Evolutionary conservation across 176 grass and related monocot species (phyloP).

Genomic region (Hsuehochloa calcarea): DNA sequence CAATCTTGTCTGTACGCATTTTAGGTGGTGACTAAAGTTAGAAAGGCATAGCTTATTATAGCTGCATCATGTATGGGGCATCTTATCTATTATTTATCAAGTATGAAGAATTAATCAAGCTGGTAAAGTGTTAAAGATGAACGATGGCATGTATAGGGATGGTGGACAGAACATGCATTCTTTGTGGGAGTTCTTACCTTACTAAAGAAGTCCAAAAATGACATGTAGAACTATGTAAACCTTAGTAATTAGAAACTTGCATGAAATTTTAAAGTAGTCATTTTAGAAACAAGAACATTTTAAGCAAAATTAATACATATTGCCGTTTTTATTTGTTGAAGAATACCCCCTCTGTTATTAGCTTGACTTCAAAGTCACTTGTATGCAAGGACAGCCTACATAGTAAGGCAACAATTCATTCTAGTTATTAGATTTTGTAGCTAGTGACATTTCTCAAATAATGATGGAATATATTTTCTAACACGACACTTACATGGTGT

Average conservation of each 20-base stretch:
- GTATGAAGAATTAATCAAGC: background rate
- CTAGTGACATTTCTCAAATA: slow-evolving; percentile 28
- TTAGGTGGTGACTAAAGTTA: background rate
- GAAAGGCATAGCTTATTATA: background rate
- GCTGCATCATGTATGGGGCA: background rate
- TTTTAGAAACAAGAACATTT: background rate
- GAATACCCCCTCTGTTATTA: background rate
- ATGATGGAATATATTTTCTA: slow-evolving; percentile 18
- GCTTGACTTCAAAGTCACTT: background rate
- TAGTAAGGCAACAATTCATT: slow-evolving; percentile 13
- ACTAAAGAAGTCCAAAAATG: background rate
- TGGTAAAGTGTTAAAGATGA: background rate
- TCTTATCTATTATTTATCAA: background rate
- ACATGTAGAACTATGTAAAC: background rate
- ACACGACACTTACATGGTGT: slow-evolving; percentile 18
- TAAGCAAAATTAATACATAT: background rate
- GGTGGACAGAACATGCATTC: background rate
- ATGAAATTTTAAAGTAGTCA: background rate
- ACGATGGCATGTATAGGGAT: background rate
- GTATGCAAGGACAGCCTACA: background rate
- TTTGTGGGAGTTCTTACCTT: background rate
- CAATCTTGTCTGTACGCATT: background rate
- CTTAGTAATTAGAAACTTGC: background rate
- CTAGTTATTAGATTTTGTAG: background rate
- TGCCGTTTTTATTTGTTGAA: background rate